Conservation (phyloP, 164 flowering plant species). For the Kingdonia uniflora region DNA sequence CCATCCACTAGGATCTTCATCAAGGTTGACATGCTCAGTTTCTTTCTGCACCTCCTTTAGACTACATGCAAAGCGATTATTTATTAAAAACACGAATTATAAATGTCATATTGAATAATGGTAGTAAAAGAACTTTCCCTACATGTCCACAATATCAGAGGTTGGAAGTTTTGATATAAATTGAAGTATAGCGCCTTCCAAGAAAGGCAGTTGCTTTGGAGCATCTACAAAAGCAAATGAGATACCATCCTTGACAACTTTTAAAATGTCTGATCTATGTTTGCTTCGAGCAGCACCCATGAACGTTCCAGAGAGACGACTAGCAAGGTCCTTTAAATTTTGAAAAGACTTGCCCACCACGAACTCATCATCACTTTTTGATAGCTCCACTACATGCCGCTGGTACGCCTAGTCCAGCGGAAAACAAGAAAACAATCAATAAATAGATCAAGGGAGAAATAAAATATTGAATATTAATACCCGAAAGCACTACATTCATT, state of each 20-base stretch:
- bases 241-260: conserved; percentile 68
- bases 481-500: too few relatives aligned
- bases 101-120: neutral
- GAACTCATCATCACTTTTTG: conserved; percentile 36
- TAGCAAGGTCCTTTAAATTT: conserved; percentile 71
- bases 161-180: conserved; percentile 80
- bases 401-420: conserved; percentile 43
- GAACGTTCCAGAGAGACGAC: conserved; percentile 67
- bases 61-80: conserved; percentile 29
- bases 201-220: conserved; percentile 68
- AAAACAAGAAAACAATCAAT: neutral
- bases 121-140: conserved; percentile 17
- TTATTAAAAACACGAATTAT: conserved; percentile 7
- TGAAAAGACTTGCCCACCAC: conserved; percentile 32
- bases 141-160: conserved; percentile 69
- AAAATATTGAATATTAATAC: too few relatives aligned
- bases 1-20: conserved; percentile 99
- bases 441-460: neutral
- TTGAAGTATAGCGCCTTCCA: conserved; percentile 63
- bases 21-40: conserved; percentile 64
- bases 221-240: conserved; percentile 68
- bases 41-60: conserved; percentile 62
- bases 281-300: conserved; percentile 78
- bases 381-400: conserved; percentile 36
- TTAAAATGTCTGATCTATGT: conserved; percentile 58